phyloP scores from a whole-genome alignment of 176 grass and related monocot genomes.

The Carex littledalei region DNA sequence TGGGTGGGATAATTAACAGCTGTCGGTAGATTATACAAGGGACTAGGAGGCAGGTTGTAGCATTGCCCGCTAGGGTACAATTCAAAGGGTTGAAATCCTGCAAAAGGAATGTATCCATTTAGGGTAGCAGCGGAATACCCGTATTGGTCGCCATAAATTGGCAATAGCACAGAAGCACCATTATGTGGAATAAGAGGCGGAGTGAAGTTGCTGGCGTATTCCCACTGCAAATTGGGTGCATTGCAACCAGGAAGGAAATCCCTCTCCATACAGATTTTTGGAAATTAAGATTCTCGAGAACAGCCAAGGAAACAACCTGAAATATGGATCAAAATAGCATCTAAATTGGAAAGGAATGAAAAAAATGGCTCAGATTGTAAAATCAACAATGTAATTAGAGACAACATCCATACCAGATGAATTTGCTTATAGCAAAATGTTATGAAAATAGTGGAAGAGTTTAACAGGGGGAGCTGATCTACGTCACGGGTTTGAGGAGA shows the following conservation, averaged over 20 bases:
- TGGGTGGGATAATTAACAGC: neutral
- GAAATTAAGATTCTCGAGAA: constrained; percentile 19
- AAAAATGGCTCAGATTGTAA: neutral
- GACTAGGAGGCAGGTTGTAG: constrained; percentile 12
- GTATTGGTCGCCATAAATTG: constrained; percentile 28
- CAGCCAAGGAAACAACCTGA: constrained; percentile 45
- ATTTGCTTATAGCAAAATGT: constrained; percentile 15
- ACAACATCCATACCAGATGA: constrained; percentile 35
- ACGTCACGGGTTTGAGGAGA: constrained; percentile 94
- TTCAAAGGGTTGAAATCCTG: constrained; percentile 3
- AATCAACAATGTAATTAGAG: neutral
- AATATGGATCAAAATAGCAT: constrained; percentile 14
- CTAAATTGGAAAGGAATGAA: neutral
- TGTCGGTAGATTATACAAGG: constrained; percentile 10
- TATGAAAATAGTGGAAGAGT: constrained; percentile 1
- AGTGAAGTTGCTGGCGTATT: constrained; percentile 34
- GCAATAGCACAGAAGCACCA: constrained; percentile 34
- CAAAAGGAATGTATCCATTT: constrained; percentile 21
- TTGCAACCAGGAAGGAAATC: constrained; percentile 42
- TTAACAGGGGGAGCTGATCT: constrained; percentile 33
- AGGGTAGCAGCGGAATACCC: constrained; percentile 25
- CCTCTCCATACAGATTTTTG: constrained; percentile 47
- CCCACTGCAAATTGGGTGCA: constrained; percentile 42
- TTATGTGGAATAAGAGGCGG: constrained; percentile 39
- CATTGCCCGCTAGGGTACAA: constrained; percentile 12